Conservation (phyloP, 31 red algal genomes). For the Odonthalia washingtoniensis region DNA sequence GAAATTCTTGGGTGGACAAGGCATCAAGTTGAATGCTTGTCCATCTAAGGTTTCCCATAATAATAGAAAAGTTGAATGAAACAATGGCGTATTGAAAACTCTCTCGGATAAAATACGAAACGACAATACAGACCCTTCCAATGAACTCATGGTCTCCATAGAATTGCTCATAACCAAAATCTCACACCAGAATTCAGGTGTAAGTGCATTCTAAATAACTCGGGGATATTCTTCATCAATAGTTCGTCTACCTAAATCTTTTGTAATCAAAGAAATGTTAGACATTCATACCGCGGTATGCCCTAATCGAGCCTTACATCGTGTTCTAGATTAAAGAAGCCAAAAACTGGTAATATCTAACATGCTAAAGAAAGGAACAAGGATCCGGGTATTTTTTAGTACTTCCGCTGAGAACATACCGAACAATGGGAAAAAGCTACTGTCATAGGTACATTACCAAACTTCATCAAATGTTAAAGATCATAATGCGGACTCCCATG, state of each 20-base stretch:
- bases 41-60: conserved; percentile 24
- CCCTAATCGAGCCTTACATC: not conserved
- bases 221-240: conserved; percentile 27
- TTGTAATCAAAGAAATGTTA: not conserved
- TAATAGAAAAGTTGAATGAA: conserved; percentile 39
- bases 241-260: not conserved
- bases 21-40: conserved; percentile 1
- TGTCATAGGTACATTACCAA: not conserved
- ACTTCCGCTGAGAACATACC: conserved; percentile 31
- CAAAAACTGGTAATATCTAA: not conserved
- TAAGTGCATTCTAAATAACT: conserved; percentile 23
- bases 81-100: conserved; percentile 29
- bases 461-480: not conserved
- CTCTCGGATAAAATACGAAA: conserved; percentile 16
- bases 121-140: not conserved
- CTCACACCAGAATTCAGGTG: conserved; percentile 1
- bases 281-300: not conserved
- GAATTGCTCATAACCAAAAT: conserved; percentile 1
- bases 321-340: not conserved
- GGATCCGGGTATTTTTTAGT: conserved; percentile 41
- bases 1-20: not conserved
- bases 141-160: not conserved
- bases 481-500: not conserved
- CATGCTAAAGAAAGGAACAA: not conserved
- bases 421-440: conserved; percentile 20